phyloP scores from a whole-genome alignment of 2,329 filamentous ascomycete genomes.

The Arthrobotrys sphaeroides region DNA sequence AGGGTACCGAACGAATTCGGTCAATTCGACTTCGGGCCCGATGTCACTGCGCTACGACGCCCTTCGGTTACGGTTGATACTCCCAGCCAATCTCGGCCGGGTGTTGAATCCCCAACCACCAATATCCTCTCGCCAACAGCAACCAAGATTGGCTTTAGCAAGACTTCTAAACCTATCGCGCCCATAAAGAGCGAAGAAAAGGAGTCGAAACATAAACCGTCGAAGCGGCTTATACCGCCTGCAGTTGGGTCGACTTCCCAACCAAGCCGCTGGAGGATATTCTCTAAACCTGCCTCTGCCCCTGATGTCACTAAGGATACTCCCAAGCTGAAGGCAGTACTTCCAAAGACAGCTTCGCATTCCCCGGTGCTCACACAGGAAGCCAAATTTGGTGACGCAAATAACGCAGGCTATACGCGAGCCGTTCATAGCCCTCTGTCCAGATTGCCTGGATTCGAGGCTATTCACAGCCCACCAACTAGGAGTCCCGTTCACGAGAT shows the following conservation, averaged over 20 bases:
- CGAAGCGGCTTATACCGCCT: slow-evolving; percentile 22
- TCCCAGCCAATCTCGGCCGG: slow-evolving; percentile 24
- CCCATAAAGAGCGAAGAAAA: slow-evolving; percentile 26
- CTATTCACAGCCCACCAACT: slow-evolving; percentile 27
- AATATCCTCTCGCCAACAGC: slow-evolving; percentile 21
- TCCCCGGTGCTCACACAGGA: slow-evolving; percentile 32
- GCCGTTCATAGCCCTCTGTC: slow-evolving; percentile 30
- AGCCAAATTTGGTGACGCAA: slow-evolving; percentile 32
- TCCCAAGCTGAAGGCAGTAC: not conserved
- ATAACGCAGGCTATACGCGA: slow-evolving; percentile 12
- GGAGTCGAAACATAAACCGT: slow-evolving; percentile 36
- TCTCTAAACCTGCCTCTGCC: slow-evolving; percentile 33
- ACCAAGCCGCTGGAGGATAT: slow-evolving; percentile 44
- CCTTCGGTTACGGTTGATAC: slow-evolving; percentile 28
- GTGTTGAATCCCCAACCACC: slow-evolving; percentile 26
- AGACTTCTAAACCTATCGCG: slow-evolving; percentile 10
- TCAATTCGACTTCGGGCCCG: slow-evolving; percentile 36
- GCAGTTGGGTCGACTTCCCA: slow-evolving; percentile 22
- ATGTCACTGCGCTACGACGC: slow-evolving; percentile 17
- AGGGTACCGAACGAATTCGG: slow-evolving; percentile 28
- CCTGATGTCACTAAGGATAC: slow-evolving; percentile 40
- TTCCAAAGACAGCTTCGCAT: slow-evolving; percentile 29
- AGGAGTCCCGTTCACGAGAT: not conserved
- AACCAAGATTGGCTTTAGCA: slow-evolving; percentile 4
- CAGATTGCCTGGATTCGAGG: too few species aligned